Evolutionary conservation across 495 filamentous ascomycete species (phyloP), one percentile per base, ranked within the genome.

Genomic region (Lasiosphaeria miniovina): DNA sequence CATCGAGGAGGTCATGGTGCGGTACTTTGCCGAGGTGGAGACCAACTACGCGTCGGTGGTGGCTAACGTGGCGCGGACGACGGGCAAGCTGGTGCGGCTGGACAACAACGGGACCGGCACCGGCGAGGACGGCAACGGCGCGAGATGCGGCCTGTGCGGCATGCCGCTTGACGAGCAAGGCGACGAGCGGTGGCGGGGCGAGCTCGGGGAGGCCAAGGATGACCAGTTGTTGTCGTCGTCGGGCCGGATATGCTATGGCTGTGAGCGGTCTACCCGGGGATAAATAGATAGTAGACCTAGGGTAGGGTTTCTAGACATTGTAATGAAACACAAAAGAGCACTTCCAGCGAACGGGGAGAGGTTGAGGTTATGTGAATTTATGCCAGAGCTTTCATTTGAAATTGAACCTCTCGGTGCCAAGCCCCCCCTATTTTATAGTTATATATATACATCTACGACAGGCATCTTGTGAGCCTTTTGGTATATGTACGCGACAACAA

Each of bases 41-140:
- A 82, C 84, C 57, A 90, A 88, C 52, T 98, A 93, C 70, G 93
- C 93, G 9, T 90, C 87, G 56, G 90, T 98, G 33, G 94, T 98
- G 62, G 86, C 91, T 14, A 98, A 98, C 67, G 94, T 98, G 9
- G 90, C 96, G 4, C 82, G 89, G 59, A 98, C 92, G 35, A 86
- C 87, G 9, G 86, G 86, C 58, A 95, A 93, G 74, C 79, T 98
- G 36, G 68, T 84, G 40, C 65, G 79, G 55, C 54, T 64, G 41
- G 54, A 24, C 41, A 24, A 6, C 4, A 52, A 36, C 4, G 55
- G 34, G 49, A 31, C 3, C 14, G 46, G 34, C 9, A 50, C 1
- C 50, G 40, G 7, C 14, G 35, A 14, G 14, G 15, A 35, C 8
- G 57, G 52, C 1, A 50, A 17, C n/a, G 55, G 43, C 34, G 52